Percentiles rank a stretch among this genome's conserved stretches.
phyloP scores from a whole-genome alignment of 164 flowering plant species.

The Macadamia tetraphylla region DNA sequence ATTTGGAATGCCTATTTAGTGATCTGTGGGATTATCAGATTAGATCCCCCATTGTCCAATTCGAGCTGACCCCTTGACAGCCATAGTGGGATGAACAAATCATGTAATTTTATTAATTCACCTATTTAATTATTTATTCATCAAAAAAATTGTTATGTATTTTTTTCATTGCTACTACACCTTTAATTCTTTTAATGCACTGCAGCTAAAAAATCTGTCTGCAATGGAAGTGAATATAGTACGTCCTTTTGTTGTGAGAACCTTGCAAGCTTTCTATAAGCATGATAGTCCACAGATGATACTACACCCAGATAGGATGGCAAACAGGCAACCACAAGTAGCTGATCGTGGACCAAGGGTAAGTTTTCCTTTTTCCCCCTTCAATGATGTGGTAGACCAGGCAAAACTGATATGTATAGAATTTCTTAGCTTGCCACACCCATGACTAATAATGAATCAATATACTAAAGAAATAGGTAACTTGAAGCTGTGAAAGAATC shows the following conservation, averaged over 20 bases:
- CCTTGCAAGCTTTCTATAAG: slow-evolving; percentile 78
- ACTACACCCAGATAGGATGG: slow-evolving; percentile 37
- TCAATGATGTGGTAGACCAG: background rate
- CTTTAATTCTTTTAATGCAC: background rate
- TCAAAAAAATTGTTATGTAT: background rate
- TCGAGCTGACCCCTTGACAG: too few species aligned
- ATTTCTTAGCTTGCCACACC: too few species aligned
- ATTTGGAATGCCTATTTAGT: background rate
- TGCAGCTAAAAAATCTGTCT: slow-evolving; percentile 75
- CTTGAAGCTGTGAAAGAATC: too few species aligned
- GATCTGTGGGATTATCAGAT: too few species aligned
- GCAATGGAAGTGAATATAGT: slow-evolving; percentile 96
- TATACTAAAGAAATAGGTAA: too few species aligned
- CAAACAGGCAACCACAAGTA: slow-evolving; percentile 38
- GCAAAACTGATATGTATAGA: background rate
- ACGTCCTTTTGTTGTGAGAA: slow-evolving; percentile 75
- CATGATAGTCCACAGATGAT: slow-evolving; percentile 74
- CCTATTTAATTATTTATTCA: background rate
- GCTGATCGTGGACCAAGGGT: slow-evolving; percentile 57
- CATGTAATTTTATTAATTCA: background rate
- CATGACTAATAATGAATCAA: too few species aligned
- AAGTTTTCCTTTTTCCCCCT: slow-evolving; percentile 19
- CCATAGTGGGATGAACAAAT: background rate
- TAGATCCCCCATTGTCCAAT: too few species aligned
- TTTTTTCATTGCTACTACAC: background rate